These are phyloP conservation scores for Polytrichum formosum DNA, from an alignment of 225 moss, liverwort and hornwort species.

Conservation along the genomic window DNA sequence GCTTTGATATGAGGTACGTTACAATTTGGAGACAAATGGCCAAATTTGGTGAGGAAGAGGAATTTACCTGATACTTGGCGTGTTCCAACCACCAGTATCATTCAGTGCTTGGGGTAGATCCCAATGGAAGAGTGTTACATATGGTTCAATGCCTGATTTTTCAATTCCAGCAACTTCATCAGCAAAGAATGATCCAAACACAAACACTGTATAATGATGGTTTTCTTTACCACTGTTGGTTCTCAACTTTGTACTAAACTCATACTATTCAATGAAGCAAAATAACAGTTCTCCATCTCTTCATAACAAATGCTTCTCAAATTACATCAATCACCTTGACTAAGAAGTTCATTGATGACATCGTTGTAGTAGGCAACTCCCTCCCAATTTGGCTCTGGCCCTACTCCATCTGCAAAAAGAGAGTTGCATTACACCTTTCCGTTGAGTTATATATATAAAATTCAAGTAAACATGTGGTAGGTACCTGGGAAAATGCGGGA, in stretches of 20 bases:
- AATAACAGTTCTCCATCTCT: too few species aligned
- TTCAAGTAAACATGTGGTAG: too few species aligned
- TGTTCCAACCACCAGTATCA: conserved; percentile 42
- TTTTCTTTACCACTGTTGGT: too few species aligned
- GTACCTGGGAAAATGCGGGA: conserved; percentile 57
- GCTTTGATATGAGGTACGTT: too few species aligned
- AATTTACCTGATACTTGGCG: conserved; percentile 34
- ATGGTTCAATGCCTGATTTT: conserved; percentile 40
- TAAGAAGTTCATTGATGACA: conserved; percentile 31
- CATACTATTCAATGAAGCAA: too few species aligned
- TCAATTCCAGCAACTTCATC: background rate
- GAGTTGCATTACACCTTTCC: too few species aligned
- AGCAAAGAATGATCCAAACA: too few species aligned
- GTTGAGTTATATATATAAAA: too few species aligned
- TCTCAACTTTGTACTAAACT: too few species aligned
- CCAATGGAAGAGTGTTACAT: conserved; percentile 65
- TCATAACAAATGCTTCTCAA: too few species aligned
- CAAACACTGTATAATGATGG: too few species aligned
- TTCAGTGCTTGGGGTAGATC: conserved; percentile 51
- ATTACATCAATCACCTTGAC: background rate
- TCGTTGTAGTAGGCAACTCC: conserved; percentile 54
- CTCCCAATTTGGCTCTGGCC: conserved; percentile 27
- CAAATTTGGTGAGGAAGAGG: background rate
- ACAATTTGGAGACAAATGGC: too few species aligned
- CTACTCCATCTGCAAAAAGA: conserved; percentile 36